Base-by-base conservation (phyloP, 1,284 basidiomycete species). In the Trichosporon sp. region DNA sequence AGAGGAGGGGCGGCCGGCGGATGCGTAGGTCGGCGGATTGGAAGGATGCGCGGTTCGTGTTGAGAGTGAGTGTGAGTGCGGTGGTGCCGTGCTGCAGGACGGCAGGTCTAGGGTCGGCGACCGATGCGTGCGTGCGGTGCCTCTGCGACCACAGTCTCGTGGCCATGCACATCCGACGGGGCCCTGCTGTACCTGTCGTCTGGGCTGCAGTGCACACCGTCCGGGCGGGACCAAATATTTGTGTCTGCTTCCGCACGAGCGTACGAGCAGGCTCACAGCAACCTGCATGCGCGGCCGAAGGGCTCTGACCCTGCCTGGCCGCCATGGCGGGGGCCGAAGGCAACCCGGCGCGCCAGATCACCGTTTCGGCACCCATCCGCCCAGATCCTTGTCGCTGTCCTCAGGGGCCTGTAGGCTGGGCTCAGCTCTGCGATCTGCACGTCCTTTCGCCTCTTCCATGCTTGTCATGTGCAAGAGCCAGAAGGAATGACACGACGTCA, bases 41-140 rank as follows among this genome's bases (percentile, higher is more conserved):
- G 9, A 32, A 60, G 60, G 35, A 44, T 62, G 58, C 65, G 65
- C 62, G 58, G 65, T 67, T 67, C 58, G 58, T 47, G 44, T 47
- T 27, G 29, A 27, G 42, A 53, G 35, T 15, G 38, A 42, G 38
- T 3, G 38, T 11, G 38, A 42, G 38, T 12, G 56, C 27, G 23
- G 15, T 18, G 23, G 56, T 60, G 56, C 27, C 12, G 27, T 11
- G 9, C 53, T 31, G 56, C 29, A 60, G 31, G 56, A 18, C 18
- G 18, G 27, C 56, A 58, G 15, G n/a, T 12, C 78, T 70, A 66
- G 84, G 80, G 75, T 85, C 84, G 72, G 85, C 82, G 38, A 84
- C 87, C 79, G 56, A 60, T 31, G 27, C 9, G 44, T 18, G 23
- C 51, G 12, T 27, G 23, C 13, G 53, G 53, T 58, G 27, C 18